Evolutionary conservation across 139 green algal species (phyloP), one percentile per base, ranked within the genome.

Genomic region (Chlamydomonas asymmetrica): DNA sequence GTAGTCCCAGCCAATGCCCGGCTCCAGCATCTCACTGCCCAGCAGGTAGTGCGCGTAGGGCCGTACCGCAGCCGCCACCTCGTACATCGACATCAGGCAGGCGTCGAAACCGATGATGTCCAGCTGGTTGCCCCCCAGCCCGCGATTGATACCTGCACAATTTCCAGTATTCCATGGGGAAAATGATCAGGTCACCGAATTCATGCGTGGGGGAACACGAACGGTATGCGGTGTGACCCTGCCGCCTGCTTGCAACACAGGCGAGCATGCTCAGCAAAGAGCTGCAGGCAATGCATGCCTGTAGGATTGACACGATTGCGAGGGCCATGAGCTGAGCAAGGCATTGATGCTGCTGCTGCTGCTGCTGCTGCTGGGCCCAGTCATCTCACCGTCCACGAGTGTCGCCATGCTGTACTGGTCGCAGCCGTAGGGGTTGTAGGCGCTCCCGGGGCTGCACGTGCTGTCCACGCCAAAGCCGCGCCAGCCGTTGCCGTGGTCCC

Each of bases 81-180:
- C 76, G 32, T 81, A 84, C 69, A 76, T 80, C 2, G 69, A 34
- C 83, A 88, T 88, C 5, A 88, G 73, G 75, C 83, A 88, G 29
- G 83, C 83, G 65, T 86, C 83, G 68, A 88, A 88, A 34, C 83
- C 83, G 29, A 88, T 75, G 37, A 88, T 60, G 76, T 88, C 83
- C 7, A 88, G 72, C 72, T 80, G 41, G 0, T 35, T 34, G 59
- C 73, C 41, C 2, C 32, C 43, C 29, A 81, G 27, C 9, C 76
- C 76, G 22, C 6, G 50, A 32, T 43, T 23, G 23, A 77, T 31
- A 5, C 67, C 68, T 82, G 59, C 48, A n/a, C 5, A 38, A 37
- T 22, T n/a, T n/a, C 27, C 60, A 66, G 5, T 48, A 41, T 43
- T 22, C 7, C n/a, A n/a, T n/a, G n/a, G n/a, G n/a, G n/a, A n/a